These are phyloP conservation scores for Malassezia sympodialis DNA, from an alignment of 1,284 basidiomycete species.

Conservation along the genomic window DNA sequence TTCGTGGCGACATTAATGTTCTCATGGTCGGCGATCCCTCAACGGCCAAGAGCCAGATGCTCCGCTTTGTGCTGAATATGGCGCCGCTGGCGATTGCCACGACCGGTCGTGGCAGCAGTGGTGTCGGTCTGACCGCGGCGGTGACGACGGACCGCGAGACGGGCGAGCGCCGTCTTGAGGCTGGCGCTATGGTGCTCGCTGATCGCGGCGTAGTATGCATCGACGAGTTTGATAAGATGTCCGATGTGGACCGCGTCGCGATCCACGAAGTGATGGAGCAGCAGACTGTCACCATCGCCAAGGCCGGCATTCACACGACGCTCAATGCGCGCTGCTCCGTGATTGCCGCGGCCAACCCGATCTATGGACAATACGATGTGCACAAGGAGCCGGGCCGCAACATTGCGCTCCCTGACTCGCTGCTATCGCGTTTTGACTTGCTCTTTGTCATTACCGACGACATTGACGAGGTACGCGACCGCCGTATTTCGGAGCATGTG, in stretches of 20 bases:
- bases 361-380: slow-evolving; percentile 98
- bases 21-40: slow-evolving; percentile 99
- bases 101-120: slow-evolving; percentile 90
- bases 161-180: slow-evolving; percentile 81
- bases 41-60: slow-evolving; percentile 92
- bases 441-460: slow-evolving; percentile 97
- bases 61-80: slow-evolving; percentile 90
- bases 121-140: slow-evolving; percentile 97
- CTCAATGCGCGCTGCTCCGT: slow-evolving; percentile 96
- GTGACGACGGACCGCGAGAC: slow-evolving; percentile 98
- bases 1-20: slow-evolving; percentile 98
- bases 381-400: slow-evolving; percentile 99
- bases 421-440: slow-evolving; percentile 96
- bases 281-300: slow-evolving; percentile 91
- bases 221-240: slow-evolving; percentile 99
- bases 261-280: slow-evolving; percentile 99
- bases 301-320: slow-evolving; percentile 96
- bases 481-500: slow-evolving; percentile 92
- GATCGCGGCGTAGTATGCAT: slow-evolving; percentile 98
- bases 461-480: slow-evolving; percentile 86
- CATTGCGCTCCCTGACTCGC: slow-evolving; percentile 93
- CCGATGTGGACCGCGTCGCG: slow-evolving; percentile 94
- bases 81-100: slow-evolving; percentile 96
- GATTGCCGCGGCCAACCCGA: slow-evolving; percentile 94
- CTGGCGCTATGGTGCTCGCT: slow-evolving; percentile 99